These are phyloP conservation scores for Rosa lucieae DNA, from an alignment of 306 rosid genomes.

Conservation along the genomic window DNA sequence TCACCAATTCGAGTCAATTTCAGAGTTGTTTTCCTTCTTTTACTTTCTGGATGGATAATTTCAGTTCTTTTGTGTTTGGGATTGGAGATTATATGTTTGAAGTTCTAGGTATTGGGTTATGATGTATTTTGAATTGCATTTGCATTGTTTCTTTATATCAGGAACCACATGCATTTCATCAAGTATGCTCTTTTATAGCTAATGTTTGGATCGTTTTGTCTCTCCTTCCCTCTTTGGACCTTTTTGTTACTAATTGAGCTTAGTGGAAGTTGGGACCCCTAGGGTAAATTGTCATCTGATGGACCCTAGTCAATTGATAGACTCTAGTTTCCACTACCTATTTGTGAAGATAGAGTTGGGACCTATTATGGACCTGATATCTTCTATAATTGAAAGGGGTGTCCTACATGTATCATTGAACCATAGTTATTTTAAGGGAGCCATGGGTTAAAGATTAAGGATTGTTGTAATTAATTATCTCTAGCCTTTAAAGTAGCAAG, in stretches of 20 bases:
- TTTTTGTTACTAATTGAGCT: not conserved
- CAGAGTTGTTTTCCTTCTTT: not conserved
- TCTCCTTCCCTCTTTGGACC: not conserved
- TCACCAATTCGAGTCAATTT: not conserved
- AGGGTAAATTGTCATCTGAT: not conserved
- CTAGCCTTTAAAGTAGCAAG: constrained; percentile 7
- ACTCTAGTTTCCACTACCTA: constrained; percentile 12
- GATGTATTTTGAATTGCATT: not conserved
- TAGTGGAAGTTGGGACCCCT: constrained; percentile 12
- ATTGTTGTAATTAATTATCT: constrained; percentile 8
- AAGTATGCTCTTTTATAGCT: not conserved
- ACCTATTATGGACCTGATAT: constrained; percentile 14
- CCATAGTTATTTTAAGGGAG: constrained; percentile 1
- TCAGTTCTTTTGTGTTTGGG: not conserved
- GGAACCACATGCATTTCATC: not conserved
- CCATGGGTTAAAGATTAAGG: constrained; percentile 15
- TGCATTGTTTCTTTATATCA: not conserved
- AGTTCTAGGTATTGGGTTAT: not conserved
- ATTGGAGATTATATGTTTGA: not conserved
- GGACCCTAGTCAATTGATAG: constrained; percentile 10
- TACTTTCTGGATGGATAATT: not conserved
- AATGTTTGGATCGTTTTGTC: not conserved
- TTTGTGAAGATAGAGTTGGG: constrained; percentile 18
- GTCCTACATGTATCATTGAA: not conserved
- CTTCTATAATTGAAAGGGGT: constrained; percentile 12